These are phyloP conservation scores for Phaeosphaeriaceae sp. DNA, from an alignment of 2,329 filamentous ascomycete species.

Conservation along the genomic window DNA sequence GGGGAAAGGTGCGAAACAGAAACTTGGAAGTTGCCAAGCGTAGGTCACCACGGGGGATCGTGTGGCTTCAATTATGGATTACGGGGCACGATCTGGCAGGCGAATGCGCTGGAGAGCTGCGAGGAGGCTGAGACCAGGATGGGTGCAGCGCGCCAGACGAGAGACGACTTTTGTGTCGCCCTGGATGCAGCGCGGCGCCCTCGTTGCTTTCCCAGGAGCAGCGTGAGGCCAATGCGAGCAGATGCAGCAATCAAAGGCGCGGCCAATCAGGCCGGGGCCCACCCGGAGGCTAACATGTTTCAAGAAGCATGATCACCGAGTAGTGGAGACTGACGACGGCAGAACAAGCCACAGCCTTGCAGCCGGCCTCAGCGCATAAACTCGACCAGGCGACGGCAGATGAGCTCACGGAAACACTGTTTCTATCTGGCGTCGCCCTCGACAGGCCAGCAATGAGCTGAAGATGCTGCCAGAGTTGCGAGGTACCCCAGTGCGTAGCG, in stretches of 20 bases:
- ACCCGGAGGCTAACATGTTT: conserved; percentile 12
- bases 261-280: conserved; percentile 15
- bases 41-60: conserved; percentile 20
- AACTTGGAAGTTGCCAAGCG: conserved; percentile 23
- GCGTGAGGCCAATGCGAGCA: conserved; percentile 13
- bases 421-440: neutral
- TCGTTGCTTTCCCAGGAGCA: conserved; percentile 15
- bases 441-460: neutral
- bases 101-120: neutral
- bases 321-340: conserved; percentile 10
- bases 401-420: conserved; percentile 1
- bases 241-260: conserved; percentile 19
- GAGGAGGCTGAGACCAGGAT: neutral
- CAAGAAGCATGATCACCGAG: conserved; percentile 16
- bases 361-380: conserved; percentile 12
- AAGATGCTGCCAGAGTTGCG: neutral
- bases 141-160: conserved; percentile 5
- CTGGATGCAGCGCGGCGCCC: conserved; percentile 6
- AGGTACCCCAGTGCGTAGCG: neutral
- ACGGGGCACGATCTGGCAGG: neutral
- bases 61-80: conserved; percentile 12
- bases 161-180: conserved; percentile 9
- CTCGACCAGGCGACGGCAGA: neutral
- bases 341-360: conserved; percentile 18
- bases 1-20: conserved; percentile 23